These are phyloP conservation scores for Cymbopogon flexuosus DNA, from an alignment of 202 grass and related monocot species.

Conservation along the genomic window DNA sequence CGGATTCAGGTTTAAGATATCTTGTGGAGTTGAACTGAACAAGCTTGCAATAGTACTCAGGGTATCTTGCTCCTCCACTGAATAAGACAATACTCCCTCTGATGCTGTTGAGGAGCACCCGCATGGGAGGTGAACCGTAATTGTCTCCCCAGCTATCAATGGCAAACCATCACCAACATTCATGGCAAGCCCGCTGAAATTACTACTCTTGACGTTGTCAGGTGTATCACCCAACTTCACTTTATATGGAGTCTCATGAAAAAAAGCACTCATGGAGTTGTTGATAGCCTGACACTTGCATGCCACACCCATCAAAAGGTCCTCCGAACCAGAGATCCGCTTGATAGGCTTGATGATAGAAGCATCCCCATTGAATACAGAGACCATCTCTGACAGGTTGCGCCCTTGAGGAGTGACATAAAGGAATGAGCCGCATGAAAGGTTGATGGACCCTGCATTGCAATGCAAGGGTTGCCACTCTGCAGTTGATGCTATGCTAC, in stretches of 20 bases:
- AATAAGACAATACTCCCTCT: conserved; percentile 38
- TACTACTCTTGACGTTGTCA: neutral
- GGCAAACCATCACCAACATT: neutral
- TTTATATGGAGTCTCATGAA: conserved; percentile 39
- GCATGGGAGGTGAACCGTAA: conserved; percentile 40
- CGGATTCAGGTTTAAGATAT: conserved; percentile 48
- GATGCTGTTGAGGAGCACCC: conserved; percentile 35
- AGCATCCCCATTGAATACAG: conserved; percentile 33
- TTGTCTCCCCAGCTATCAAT: accelerated
- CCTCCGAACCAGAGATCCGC: conserved; percentile 23
- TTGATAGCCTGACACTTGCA: conserved; percentile 39
- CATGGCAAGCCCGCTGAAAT: conserved; percentile 56
- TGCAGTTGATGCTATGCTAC: neutral
- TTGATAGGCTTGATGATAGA: conserved; percentile 33
- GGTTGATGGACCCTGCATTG: neutral
- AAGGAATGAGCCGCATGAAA: conserved; percentile 46
- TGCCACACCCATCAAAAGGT: conserved; percentile 41
- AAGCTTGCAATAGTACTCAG: conserved; percentile 37
- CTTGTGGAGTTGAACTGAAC: conserved; percentile 34
- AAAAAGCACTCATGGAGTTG: conserved; percentile 17
- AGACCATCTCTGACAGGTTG: conserved; percentile 1
- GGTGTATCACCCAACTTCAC: neutral
- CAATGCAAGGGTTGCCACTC: conserved; percentile 42
- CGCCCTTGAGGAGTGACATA: conserved; percentile 49
- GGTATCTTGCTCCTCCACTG: conserved; percentile 45